These are phyloP conservation scores for Biscogniauxia marginata DNA, from an alignment of 2,329 filamentous ascomycete genomes.

Conservation along the genomic window DNA sequence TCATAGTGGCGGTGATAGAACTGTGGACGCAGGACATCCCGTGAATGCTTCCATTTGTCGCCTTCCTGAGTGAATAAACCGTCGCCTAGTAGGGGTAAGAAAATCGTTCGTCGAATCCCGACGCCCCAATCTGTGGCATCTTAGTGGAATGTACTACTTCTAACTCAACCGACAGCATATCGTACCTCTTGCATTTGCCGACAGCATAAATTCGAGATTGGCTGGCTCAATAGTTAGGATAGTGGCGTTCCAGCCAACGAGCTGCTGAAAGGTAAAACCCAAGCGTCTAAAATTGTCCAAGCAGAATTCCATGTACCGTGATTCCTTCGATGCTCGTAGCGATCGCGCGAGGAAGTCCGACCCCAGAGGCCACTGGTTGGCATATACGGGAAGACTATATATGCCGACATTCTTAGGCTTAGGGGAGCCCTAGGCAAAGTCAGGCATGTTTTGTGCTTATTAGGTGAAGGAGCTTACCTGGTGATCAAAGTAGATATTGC, in stretches of 20 bases:
- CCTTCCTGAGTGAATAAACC: constrained; percentile 36
- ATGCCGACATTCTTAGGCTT: neutral
- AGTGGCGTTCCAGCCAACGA: neutral
- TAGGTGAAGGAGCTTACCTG: neutral
- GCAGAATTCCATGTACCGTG: neutral
- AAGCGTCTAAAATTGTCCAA: neutral
- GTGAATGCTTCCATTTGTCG: constrained; percentile 32
- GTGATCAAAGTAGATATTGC: neutral
- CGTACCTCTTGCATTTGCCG: neutral
- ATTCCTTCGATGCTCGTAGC: neutral
- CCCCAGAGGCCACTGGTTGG: neutral
- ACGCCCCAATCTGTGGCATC: neutral
- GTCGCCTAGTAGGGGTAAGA: constrained; percentile 31
- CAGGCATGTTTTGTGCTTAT: neutral
- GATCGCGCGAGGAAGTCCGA: neutral
- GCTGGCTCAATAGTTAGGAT: neutral
- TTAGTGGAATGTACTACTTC: neutral
- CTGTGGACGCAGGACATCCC: constrained; percentile 33
- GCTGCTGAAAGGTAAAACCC: neutral
- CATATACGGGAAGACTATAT: neutral
- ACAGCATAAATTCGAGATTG: neutral
- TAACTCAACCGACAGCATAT: neutral
- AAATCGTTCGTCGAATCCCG: neutral
- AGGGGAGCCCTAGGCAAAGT: too few relatives aligned
- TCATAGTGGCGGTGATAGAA: constrained; percentile 25